These are phyloP conservation scores for Yamadazyma blattariae DNA, from an alignment of 1,139 yeast genomes.

Conservation along the genomic window DNA sequence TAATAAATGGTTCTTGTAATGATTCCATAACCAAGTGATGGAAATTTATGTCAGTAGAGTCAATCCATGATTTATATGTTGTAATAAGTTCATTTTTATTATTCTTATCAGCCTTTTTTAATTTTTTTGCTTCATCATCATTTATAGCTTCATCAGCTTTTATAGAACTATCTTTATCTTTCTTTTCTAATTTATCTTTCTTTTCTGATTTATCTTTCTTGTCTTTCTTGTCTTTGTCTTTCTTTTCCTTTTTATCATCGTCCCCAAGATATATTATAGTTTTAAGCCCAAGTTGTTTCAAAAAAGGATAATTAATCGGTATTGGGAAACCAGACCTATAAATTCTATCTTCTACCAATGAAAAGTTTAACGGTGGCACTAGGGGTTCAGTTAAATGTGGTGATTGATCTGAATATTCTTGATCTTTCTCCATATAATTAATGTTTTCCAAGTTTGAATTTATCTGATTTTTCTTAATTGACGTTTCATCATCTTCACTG, in stretches of 20 bases:
- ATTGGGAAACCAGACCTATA: constrained; percentile 95
- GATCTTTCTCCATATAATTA: too few species aligned
- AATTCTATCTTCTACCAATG: constrained; percentile 81
- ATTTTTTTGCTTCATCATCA: constrained; percentile 2
- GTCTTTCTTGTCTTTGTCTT: constrained; percentile 5
- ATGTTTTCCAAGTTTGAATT: too few species aligned
- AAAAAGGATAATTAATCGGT: constrained; percentile 75
- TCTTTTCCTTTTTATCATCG: constrained; percentile 26
- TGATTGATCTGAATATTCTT: too few species aligned
- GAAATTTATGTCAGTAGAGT: constrained; percentile 52
- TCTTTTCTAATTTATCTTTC: constrained; percentile 23
- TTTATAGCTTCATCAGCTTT: constrained; percentile 11
- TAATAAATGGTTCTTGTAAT: constrained; percentile 72
- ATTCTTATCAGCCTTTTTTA: constrained; percentile 19
- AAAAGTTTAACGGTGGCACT: constrained; percentile 90
- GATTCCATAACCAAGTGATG: constrained; percentile 64
- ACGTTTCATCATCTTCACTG: too few species aligned
- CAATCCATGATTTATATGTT: constrained; percentile 64
- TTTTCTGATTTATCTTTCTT: constrained; percentile 10
- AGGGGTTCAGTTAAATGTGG: constrained; percentile 10
- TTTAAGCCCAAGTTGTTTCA: constrained; percentile 64
- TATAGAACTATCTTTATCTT: background rate
- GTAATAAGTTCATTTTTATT: constrained; percentile 38
- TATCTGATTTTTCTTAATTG: too few species aligned
- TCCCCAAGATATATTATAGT: constrained; percentile 89